Base-by-base conservation (phyloP, 805 yeast species). In the Starmerella vitae region DNA sequence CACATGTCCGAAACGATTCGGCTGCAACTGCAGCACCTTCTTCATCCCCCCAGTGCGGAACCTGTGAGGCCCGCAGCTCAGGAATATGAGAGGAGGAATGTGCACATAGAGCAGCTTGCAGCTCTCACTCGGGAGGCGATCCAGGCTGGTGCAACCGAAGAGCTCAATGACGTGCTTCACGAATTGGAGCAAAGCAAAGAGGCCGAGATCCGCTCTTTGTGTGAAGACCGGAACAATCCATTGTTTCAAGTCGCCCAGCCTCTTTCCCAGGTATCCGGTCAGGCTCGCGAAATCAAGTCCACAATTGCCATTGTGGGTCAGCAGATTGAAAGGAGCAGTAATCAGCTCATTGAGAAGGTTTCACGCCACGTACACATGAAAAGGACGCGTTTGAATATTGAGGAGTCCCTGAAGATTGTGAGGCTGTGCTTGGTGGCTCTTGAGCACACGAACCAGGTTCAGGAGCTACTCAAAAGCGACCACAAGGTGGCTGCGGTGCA, bases 401-500 rank as follows among this genome's bases (percentile, higher is more conserved):
- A 72, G 38, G 83, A 80, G 48, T 78, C 94, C 0, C 71, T 71
- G 6, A 67, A 71, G 29, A 74, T 83, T 17, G 71, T 88, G 26
- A 73, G 71, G 39, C 67, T 76, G 36, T 79, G 93, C 48, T 64
- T 86, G 19, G 84, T 79, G 47, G 86, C 86, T 8, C 66, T 88
- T 39, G 94, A 86, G 53, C 70, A 80, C 49, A 80, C 93, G 13
- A 86, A 85, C 59, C 80, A 76, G 52, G 81, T 85, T 35, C 83
- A 84, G 54, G 86, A 81, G 29, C 64, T 86, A 53, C 78, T 84
- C 44, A 71, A 75, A 38, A 74, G 73, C 43, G 74, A 75, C 50
- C 76, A 77, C 49, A 82, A 81, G 50, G 86, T 83, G 56, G 80
- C 80, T 43, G 96, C 96, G 0, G 70, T 91, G 50, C 83, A 84